Conservation (phyloP, 2,329 filamentous ascomycete species). For the Colletotrichum tamarilloi region DNA sequence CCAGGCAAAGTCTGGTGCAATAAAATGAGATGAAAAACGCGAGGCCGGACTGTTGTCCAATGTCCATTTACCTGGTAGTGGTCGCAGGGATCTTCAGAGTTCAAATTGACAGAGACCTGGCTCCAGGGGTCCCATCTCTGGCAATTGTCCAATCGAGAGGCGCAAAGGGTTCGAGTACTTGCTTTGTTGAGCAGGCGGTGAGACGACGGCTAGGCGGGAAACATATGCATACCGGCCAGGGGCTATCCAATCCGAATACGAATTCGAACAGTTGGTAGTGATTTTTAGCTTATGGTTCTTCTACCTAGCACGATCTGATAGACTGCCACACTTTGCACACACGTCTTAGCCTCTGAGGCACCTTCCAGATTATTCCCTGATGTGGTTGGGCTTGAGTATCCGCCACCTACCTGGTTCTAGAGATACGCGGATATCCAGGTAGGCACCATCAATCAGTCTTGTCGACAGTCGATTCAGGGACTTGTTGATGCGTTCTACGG, state of each 20-base stretch:
- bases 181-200: constrained; percentile 24
- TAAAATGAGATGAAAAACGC: not conserved
- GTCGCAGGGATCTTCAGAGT: not conserved
- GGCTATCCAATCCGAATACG: constrained; percentile 28
- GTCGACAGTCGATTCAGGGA: not conserved
- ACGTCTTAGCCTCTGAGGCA: not conserved
- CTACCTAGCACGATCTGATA: too few relatives aligned
- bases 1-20: not conserved
- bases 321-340: not conserved
- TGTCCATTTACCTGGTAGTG: not conserved
- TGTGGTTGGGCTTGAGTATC: not conserved
- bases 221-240: not conserved
- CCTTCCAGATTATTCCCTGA: not conserved
- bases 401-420: not conserved
- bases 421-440: not conserved
- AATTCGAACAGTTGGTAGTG: constrained; percentile 9
- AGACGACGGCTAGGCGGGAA: not conserved
- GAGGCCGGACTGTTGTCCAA: not conserved
- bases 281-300: not conserved
- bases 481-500: not conserved
- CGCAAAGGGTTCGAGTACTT: not conserved
- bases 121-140: not conserved
- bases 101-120: not conserved
- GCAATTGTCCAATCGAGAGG: constrained; percentile 19
- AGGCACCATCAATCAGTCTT: too few relatives aligned